phyloP scores from a whole-genome alignment of 2,329 filamentous ascomycete species.

The Beauveria bassiana region DNA sequence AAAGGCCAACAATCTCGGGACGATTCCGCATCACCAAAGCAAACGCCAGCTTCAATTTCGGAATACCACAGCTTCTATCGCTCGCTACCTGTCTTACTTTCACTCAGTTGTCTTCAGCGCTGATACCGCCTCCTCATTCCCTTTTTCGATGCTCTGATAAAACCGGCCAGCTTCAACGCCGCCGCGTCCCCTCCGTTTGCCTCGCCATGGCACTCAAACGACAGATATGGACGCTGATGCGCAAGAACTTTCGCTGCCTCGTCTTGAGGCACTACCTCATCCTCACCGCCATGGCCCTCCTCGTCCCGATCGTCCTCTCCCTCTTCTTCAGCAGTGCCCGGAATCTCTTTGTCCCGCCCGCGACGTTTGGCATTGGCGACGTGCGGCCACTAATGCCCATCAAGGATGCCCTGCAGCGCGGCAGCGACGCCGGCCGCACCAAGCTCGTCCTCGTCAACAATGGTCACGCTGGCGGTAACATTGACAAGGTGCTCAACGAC shows the following conservation, averaged over 20 bases:
- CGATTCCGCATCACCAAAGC: no score
- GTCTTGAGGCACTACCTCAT: constrained; percentile 44
- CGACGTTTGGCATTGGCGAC: constrained; percentile 63
- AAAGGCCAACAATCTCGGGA: no score
- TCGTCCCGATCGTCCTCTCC: constrained; percentile 51
- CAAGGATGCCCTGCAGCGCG: constrained; percentile 50
- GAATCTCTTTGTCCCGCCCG: constrained; percentile 75
- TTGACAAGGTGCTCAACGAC: constrained; percentile 60
- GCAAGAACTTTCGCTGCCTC: constrained; percentile 55
- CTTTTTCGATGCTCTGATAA: not conserved
- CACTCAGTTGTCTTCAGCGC: no score
- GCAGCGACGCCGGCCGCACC: constrained; percentile 48
- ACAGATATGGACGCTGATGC: constrained; percentile 53
- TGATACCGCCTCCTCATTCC: not conserved
- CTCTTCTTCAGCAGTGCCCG: constrained; percentile 63
- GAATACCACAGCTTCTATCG: no score
- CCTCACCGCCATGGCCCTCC: constrained; percentile 48
- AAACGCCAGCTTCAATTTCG: no score
- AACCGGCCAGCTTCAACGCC: not conserved
- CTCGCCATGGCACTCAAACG: constrained; percentile 42
- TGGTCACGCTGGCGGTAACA: constrained; percentile 59
- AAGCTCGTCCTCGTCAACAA: constrained; percentile 75
- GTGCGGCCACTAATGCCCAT: constrained; percentile 56
- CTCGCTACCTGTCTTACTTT: not conserved
- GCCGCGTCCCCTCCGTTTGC: not conserved